Evolutionary conservation across 2,329 filamentous ascomycete species (phyloP).

Genomic region (Ilyonectria destructans): DNA sequence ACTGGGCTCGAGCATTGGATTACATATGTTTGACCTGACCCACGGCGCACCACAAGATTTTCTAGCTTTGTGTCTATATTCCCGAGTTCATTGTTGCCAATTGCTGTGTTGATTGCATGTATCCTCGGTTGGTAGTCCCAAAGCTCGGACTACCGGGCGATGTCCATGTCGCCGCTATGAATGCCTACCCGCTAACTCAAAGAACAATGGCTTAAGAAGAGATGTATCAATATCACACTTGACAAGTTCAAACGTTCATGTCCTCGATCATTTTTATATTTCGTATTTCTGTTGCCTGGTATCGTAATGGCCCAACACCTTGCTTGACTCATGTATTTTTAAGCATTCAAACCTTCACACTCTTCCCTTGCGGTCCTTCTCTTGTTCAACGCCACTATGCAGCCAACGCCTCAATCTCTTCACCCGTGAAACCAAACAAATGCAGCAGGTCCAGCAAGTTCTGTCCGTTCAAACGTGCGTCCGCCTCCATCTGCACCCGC

Average conservation of each 20-base stretch:
- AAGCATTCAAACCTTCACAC: conserved; percentile 30
- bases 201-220: not conserved
- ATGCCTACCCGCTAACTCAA: not conserved
- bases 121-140: conserved; percentile 3
- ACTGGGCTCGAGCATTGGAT: conserved; percentile 44
- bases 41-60: conserved; percentile 43
- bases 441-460: conserved; percentile 82
- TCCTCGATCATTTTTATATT: conserved; percentile 22
- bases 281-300: conserved; percentile 40
- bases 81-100: conserved; percentile 34
- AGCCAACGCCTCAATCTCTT: conserved; percentile 65
- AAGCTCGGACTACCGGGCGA: conserved; percentile 22
- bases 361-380: conserved; percentile 27
- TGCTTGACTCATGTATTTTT: conserved; percentile 30
- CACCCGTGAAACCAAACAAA: conserved; percentile 79
- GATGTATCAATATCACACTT: not conserved
- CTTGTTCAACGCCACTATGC: conserved; percentile 34
- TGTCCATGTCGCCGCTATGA: not conserved
- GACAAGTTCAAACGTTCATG: not conserved
- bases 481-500: conserved; percentile 83
- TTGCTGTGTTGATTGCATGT: conserved; percentile 10
- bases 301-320: conserved; percentile 42
- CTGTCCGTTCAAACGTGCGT: conserved; percentile 79
- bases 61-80: conserved; percentile 45
- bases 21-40: conserved; percentile 45